Conservation (phyloP, 371 early-diverging fungal species). For the Rhizopus microsporus region DNA sequence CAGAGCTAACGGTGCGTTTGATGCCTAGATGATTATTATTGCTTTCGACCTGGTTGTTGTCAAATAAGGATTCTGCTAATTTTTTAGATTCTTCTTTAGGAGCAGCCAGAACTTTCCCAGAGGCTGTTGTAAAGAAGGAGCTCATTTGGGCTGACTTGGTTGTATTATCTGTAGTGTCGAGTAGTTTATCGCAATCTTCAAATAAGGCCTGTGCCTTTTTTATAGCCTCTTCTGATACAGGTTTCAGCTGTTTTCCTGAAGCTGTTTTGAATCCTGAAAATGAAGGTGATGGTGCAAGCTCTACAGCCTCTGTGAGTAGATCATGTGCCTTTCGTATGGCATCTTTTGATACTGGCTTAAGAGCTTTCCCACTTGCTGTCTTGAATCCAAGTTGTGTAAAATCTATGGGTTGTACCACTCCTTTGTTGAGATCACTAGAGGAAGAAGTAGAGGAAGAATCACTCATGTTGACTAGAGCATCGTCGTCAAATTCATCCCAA, state of each 20-base stretch:
- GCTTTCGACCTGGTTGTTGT: too few species aligned
- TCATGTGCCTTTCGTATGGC: constrained; percentile 3
- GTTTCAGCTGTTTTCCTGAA: constrained; percentile 11
- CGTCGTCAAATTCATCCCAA: neutral
- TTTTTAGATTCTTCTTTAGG: constrained; percentile 5
- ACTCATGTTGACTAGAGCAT: neutral
- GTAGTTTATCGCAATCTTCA: neutral
- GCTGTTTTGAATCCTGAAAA: constrained; percentile 6
- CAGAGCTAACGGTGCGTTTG: too few species aligned
- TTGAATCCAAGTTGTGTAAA: constrained; percentile 5
- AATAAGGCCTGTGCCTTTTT: constrained; percentile 1
- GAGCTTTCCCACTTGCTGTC: constrained; percentile 9
- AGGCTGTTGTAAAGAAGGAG: constrained; percentile 8
- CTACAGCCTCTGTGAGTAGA: neutral
- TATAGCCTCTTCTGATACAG: constrained; percentile 2
- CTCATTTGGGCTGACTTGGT: neutral
- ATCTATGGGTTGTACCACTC: neutral
- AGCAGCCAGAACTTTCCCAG: constrained; percentile 6
- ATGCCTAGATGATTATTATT: too few species aligned
- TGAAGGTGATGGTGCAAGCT: neutral
- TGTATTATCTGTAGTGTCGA: neutral
- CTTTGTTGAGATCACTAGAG: too few species aligned
- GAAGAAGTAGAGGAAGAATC: neutral
- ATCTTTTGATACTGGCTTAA: constrained; percentile 1
- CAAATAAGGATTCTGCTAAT: neutral